These are phyloP conservation scores for Termitomyces sp. DNA, from an alignment of 768 basidiomycete species.

Conservation along the genomic window DNA sequence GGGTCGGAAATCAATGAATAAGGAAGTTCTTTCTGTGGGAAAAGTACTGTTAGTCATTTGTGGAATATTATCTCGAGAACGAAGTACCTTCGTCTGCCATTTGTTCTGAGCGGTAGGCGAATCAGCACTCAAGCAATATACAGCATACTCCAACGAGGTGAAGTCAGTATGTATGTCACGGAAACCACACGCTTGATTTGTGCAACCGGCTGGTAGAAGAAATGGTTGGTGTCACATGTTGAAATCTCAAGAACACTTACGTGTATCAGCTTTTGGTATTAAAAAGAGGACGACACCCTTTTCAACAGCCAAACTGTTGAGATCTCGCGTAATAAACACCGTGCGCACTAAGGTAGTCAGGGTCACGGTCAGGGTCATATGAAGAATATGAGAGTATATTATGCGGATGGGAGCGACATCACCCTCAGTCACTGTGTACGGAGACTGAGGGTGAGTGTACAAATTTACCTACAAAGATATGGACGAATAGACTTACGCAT, in stretches of 20 bases:
- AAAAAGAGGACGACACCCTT: constrained; percentile 78
- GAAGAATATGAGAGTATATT: no score
- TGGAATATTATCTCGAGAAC: no score
- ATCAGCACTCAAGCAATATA: constrained; percentile 85
- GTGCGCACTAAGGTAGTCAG: no score
- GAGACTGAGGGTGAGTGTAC: no score
- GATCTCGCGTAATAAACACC: no score
- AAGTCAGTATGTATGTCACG: constrained; percentile 81
- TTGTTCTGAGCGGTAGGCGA: constrained; percentile 66
- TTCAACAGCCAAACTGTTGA: constrained; percentile 62
- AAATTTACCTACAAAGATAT: no score
- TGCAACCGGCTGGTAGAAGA: constrained; percentile 67
- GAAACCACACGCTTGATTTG: constrained; percentile 89
- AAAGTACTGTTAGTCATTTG: no score
- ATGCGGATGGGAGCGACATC: no score
- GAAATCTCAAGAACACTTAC: constrained; percentile 31
- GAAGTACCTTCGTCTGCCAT: constrained; percentile 91
- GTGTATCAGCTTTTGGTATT: constrained; percentile 82
- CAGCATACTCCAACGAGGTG: constrained; percentile 55
- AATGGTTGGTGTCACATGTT: not conserved
- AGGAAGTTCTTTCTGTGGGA: constrained; percentile 77
- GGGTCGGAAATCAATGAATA: constrained; percentile 89
- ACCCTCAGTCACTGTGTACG: no score
- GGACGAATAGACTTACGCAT: no score
- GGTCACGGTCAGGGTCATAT: no score